phyloP scores from a whole-genome alignment of 805 yeast species.

The Kuraishia hungarica region DNA sequence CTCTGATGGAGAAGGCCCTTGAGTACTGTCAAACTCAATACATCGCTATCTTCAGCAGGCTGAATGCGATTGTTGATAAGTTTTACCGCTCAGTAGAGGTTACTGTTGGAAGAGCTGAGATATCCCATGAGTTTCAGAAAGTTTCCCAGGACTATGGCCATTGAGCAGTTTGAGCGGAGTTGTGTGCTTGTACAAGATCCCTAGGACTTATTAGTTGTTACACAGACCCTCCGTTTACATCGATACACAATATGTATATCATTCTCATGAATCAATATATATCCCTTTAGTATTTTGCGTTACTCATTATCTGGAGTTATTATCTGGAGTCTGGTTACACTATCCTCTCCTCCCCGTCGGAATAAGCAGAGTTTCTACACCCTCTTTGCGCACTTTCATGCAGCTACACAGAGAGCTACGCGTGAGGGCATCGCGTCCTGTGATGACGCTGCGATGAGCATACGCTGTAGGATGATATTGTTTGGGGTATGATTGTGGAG shows the following conservation, averaged over 20 bases:
- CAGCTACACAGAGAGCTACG: background rate
- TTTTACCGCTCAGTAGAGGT: constrained; percentile 32
- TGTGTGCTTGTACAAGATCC: no score
- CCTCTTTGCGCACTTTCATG: background rate
- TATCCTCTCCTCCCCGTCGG: no score
- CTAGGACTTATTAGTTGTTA: no score
- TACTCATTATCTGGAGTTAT: no score
- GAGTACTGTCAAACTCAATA: constrained; percentile 58
- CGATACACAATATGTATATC: no score
- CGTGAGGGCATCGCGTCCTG: background rate
- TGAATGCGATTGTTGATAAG: constrained; percentile 46
- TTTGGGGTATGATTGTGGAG: background rate
- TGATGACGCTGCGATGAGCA: background rate
- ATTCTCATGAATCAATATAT: no score
- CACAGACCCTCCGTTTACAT: no score
- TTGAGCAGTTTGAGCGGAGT: no score
- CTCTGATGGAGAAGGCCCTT: constrained; percentile 59
- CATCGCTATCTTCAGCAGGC: constrained; percentile 42
- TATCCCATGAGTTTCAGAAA: constrained; percentile 11
- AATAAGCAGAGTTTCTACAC: background rate
- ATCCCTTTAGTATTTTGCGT: no score
- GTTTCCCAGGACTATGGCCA: background rate
- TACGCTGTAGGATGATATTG: background rate
- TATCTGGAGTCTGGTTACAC: background rate
- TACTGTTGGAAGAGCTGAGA: constrained; percentile 21